Evolutionary conservation across 306 rosid genomes (phyloP), one percentile per base, ranked within the genome.

Genomic region (Quillaja saponaria): DNA sequence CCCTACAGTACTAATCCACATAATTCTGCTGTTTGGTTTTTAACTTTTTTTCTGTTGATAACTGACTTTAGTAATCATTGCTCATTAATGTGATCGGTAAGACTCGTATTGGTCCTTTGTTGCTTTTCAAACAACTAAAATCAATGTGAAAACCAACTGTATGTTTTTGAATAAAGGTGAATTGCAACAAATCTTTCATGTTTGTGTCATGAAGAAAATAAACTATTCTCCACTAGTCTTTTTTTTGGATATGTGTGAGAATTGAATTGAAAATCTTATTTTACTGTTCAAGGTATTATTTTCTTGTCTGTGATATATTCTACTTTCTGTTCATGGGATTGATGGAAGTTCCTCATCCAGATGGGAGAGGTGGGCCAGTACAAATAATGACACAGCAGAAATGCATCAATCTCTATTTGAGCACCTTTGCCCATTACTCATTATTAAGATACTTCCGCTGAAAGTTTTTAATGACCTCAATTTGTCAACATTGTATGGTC

Each of bases 391-490:
- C 82, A 74, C 76, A 19, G 70, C 61, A 57, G 72, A 69, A 66
- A 69, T 84, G 82, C 95, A 81, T 62, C 86, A 60, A 58, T 58
- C 78, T 45, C 76, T 91, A 48, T 91, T 91, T 74, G 90, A 86
- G 78, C 96, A 73, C 67, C 90, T 91, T 60, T 91, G 96, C 80
- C 95, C 98, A 0, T 64, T 88, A 74, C 96, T 92, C 21, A 75
- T 92, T 35, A 72, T 86, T 68, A 84, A 86, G 85, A 86, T 88
- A 91, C 95, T 92, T 74, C 96, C 98, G 19, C 63, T 92, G 74
- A 81, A 81, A 78, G 73, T 76, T 60, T 92, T 88, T 78, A 62
- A 79, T 80, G 84, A 86, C 74, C 86, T 73, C 55, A 69, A 76
- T 65, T 82, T 86, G 56, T 74, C 85, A 33, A 17, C 68, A 67